Base-by-base conservation (phyloP, 2,329 filamentous ascomycete species). In the Elsinoe perseae region DNA sequence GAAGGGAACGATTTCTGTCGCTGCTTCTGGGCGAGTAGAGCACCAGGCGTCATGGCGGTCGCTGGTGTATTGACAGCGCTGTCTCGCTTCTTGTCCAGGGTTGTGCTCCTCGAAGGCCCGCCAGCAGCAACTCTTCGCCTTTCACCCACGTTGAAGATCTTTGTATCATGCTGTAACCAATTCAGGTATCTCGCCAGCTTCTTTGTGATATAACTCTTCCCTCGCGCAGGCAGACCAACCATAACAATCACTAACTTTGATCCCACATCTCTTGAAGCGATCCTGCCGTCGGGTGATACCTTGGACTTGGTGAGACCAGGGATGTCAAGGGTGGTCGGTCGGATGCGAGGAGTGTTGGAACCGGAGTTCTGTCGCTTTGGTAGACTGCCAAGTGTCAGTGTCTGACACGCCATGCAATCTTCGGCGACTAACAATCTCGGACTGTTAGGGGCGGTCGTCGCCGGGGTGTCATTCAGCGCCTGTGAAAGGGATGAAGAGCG, bases 161-260 rank as follows among this genome's bases (percentile, higher is more conserved):
- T 82, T 10, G 91, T 93, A 66, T 95, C 89, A 72, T 98, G 92
- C 68, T 98, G 93, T 66, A 96, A 84, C 93, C 93, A 98, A 50
- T 95, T 92, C 52, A 98, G 76, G 69, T 97, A 98, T 60, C 93
- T 82, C 58, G 93, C 87, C 61, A 98, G 81, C 75, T 98, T 98
- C 77, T 97, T 97, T 60, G 93, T 97, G 66, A 98, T 95, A 73
- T 98, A 98, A 56, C 91, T 96, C 75, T 98, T 98, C 68, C 93
- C 93, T 65, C 93, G 80, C 8, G 93, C 93, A 2, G 93, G 93
- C 64, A 98, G 75, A 61, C 93, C 93, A 59, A 98, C 93, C 93
- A 98, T 98, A 69, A 98, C 84, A 65, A 98, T 95, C 68, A 97
- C 89, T 60, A 98, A 78, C 77, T 98, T 98, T 38, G 93, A 87